Base-by-base conservation (phyloP, 305 asterid genomes). In the Petunia hybrid region DNA sequence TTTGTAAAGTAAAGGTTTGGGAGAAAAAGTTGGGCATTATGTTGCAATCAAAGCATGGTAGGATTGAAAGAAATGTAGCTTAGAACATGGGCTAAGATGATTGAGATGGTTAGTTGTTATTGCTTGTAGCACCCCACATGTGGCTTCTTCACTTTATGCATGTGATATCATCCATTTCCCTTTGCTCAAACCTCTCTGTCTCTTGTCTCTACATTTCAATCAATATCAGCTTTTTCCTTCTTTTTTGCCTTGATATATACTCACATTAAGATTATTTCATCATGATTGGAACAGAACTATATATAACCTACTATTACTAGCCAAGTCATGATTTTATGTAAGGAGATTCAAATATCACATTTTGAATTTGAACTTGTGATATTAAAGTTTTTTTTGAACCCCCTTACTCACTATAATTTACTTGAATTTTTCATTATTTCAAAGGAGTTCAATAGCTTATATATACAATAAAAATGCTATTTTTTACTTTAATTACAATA, bases 41-140 rank as follows among this genome's bases (percentile, higher is more conserved):
- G 83, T 82, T 22, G 63, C 84, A 82, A 80, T 83, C 83, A 84
- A 73, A 82, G 13, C 76, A 76, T 43, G 48, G n/a, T 41, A 38
- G 79, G 59, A 66, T 80, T 12, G 76, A 80, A 76, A 46, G 74
- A 45, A 16, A 74, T 65, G 73, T 84, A 55, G 70, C 78, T 76
- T 68, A 39, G 73, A 80, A 83, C 80, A 83, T 84, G 89, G 89
- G 85, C 62, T 69, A 68, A 61, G 80, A 89, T 87, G 88, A 85
- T 87, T 86, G 88, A 51, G 88, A 86, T 81, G 81, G 82, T 81
- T 84, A 66, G 81, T 66, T 83, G 78, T 81, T 55, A 76, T 76
- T 85, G 86, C 66, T 80, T 82, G 79, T 81, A 77, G 84, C 88
- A 82, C 55, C 68, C 22, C 89, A 85, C 87, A 84, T 86, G 82